Evolutionary conservation across 345 rosid species (phyloP).

Genomic region (Aquilaria yunnanensis): DNA sequence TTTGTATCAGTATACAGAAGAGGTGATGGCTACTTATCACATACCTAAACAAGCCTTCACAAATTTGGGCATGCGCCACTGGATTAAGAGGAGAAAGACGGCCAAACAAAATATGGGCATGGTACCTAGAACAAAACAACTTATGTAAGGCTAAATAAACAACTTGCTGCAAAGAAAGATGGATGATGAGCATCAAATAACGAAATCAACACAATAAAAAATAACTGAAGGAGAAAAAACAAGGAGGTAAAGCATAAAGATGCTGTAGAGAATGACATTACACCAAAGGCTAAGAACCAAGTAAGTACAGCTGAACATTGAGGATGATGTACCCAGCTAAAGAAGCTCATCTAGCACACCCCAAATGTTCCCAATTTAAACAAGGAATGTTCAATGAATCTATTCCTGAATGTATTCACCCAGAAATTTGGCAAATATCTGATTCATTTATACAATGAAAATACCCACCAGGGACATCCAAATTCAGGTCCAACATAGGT

Average conservation of each 20-base stretch:
- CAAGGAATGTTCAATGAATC: no score
- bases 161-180: no score
- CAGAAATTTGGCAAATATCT: no score
- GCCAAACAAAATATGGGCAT: constrained; percentile 72
- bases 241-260: neutral
- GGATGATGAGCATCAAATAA: neutral
- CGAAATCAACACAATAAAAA: neutral
- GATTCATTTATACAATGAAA: no score
- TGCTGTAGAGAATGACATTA: no score
- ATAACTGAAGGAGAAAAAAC: neutral
- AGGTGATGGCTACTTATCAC: neutral
- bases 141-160: neutral
- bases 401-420: no score
- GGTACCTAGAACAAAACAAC: constrained; percentile 50
- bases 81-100: constrained; percentile 86
- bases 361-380: no score
- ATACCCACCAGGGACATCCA: no score
- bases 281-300: neutral
- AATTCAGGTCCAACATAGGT: no score
- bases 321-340: no score
- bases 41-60: constrained; percentile 79
- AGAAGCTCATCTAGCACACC: no score
- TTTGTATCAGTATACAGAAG: constrained; percentile 2
- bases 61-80: constrained; percentile 83
- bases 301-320: neutral